phyloP scores from a whole-genome alignment of 179 eudicot species.

The Beta corolliflora region DNA sequence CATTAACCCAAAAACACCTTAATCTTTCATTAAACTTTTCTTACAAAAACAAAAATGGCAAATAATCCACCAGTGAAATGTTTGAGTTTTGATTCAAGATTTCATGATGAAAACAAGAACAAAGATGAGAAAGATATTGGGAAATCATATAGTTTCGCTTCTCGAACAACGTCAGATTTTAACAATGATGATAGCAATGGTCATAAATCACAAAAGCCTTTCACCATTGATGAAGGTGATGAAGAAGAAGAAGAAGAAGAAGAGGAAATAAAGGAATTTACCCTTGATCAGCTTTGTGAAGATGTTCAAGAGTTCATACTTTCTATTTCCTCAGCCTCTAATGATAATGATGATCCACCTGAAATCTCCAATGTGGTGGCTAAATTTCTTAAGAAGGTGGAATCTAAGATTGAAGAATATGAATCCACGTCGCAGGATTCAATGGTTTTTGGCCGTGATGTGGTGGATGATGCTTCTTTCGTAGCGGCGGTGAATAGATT shows the following conservation, averaged over 20 bases:
- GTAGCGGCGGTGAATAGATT: conserved; percentile 39
- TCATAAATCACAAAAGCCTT: neutral
- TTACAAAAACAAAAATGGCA: conserved; percentile 17
- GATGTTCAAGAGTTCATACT: conserved; percentile 51
- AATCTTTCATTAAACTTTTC: neutral
- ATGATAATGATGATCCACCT: conserved; percentile 25
- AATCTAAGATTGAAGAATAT: conserved; percentile 49
- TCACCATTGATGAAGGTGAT: conserved; percentile 13
- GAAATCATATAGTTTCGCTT: conserved; percentile 38
- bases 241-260: neutral
- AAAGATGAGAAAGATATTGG: conserved; percentile 13
- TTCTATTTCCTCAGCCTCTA: conserved; percentile 8
- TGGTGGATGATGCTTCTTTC: conserved; percentile 34
- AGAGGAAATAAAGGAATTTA: conserved; percentile 13
- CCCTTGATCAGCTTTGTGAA: conserved; percentile 42
- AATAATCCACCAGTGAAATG: conserved; percentile 33
- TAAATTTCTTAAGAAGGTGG: conserved; percentile 48
- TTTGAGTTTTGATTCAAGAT: conserved; percentile 31
- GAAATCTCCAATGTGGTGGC: conserved; percentile 47
- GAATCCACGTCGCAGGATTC: conserved; percentile 39
- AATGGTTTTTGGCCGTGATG: conserved; percentile 24
- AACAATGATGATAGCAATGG: neutral
- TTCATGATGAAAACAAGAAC: conserved; percentile 19
- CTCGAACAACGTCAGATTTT: conserved; percentile 15
- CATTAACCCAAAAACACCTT: neutral